Conservation (phyloP, 805 yeast genomes). For the Geotrichum ghanense region DNA sequence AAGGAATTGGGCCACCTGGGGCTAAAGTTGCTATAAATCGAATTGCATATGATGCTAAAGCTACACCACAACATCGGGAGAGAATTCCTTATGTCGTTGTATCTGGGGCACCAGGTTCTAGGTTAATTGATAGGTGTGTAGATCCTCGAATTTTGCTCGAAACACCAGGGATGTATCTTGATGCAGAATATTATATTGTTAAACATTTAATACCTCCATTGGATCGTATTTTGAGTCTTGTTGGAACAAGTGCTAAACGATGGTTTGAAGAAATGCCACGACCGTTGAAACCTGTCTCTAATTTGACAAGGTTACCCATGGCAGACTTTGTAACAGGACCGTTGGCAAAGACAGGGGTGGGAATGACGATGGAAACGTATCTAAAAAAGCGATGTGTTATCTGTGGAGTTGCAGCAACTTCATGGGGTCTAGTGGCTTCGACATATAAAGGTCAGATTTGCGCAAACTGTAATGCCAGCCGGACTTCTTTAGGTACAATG, state of each 20-base stretch:
- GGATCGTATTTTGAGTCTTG: conserved; percentile 66
- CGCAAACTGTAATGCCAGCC: too few relatives aligned
- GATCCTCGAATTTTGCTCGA: conserved; percentile 65
- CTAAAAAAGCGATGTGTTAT: too few relatives aligned
- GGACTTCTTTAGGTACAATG: too few relatives aligned
- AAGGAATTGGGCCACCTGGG: conserved; percentile 80
- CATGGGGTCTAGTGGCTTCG: too few relatives aligned
- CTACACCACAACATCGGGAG: conserved; percentile 80
- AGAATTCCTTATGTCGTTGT: conserved; percentile 80
- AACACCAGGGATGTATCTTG: conserved; percentile 38
- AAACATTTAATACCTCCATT: conserved; percentile 83
- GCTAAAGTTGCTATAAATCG: conserved; percentile 66
- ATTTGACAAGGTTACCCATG: too few relatives aligned
- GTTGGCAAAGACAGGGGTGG: too few relatives aligned
- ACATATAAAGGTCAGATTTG: too few relatives aligned
- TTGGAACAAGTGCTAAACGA: conserved; percentile 66
- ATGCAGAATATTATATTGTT: conserved; percentile 74
- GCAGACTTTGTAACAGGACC: too few relatives aligned
- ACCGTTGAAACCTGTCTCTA: conserved; percentile 12
- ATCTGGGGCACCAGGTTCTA: conserved; percentile 40
- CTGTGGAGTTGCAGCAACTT: too few relatives aligned
- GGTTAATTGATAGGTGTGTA: conserved; percentile 66
- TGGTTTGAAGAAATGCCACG: conserved; percentile 72
- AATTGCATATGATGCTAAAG: conserved; percentile 52
- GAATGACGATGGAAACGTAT: too few relatives aligned